Percentiles rank a stretch among this genome's conserved stretches.
phyloP scores from a whole-genome alignment of 768 basidiomycete species.

The Tricholoma sp. region DNA sequence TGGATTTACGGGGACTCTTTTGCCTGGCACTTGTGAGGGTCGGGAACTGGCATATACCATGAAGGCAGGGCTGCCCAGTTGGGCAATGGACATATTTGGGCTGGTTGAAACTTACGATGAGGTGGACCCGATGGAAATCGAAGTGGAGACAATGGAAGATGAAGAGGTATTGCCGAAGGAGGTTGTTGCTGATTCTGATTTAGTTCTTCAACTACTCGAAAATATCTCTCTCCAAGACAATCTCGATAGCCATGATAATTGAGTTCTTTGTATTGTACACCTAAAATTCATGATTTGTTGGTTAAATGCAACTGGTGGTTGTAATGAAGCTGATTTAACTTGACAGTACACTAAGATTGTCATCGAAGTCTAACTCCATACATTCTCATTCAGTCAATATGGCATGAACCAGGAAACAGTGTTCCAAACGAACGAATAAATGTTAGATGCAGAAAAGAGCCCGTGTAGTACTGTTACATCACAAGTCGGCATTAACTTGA shows the following conservation, averaged over 20 bases:
- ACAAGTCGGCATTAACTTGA: neutral
- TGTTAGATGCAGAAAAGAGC: neutral
- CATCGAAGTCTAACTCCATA: neutral
- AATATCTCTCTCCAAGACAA: neutral
- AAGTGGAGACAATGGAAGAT: neutral
- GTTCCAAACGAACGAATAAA: neutral
- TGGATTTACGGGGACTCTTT: neutral
- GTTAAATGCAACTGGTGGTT: neutral
- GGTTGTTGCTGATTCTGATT: neutral
- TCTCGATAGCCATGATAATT: neutral
- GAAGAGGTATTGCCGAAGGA: neutral
- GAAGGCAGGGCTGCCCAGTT: neutral
- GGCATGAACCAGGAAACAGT: neutral
- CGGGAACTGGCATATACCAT: neutral
- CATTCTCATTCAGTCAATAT: neutral
- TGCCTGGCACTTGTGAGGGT: neutral
- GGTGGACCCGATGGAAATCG: neutral
- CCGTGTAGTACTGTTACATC: neutral
- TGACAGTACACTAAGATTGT: neutral
- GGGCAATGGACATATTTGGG: neutral
- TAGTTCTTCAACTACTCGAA: neutral
- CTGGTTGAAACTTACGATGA: neutral
- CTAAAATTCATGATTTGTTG: neutral
- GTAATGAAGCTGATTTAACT: neutral
- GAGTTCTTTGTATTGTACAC: neutral